Base-by-base conservation (phyloP, 202 grass and related monocot genomes). In the Sporobolus alterniflorus region DNA sequence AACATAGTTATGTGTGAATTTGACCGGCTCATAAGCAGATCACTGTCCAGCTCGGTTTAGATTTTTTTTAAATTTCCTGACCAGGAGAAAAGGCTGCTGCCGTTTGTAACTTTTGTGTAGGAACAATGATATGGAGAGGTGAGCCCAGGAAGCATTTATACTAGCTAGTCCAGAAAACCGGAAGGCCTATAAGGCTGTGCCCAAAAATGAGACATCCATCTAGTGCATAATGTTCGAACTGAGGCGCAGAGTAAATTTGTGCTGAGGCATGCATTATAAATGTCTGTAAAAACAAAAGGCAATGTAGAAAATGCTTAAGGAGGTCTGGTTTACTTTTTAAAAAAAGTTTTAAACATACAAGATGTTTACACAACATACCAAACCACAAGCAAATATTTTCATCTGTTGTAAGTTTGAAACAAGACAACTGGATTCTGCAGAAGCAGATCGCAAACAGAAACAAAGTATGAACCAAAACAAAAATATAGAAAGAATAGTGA, bases 401-500 rank as follows among this genome's bases (percentile, higher is more conserved):
- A 6, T 43, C 74, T 71, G 64, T 77, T 60, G 12, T 39, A 55
- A 77, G 48, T 67, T 48, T 7, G 10, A 64, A 33, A 86, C 59
- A 81, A 71, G 55, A 59, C 11, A 62, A 47, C 22, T 30, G 21
- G 21, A 73, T 77, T 77, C 67, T 52, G 73, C 6, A 77, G 32
- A 59, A 79, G 59, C 11, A 2, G 47, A 90, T 55, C 34, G 63
- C 60, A 63, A 90, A 74, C 15, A 57, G 25, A 69, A 74, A 10
- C 29, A 64, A 47, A 50, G 40, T 12, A 46, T 6, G 36, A 69
- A 74, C 20, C 14, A 79, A 78, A 1, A 28, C 1, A 28, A 28
- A 74, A 69, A 42, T 21, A 63, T 69, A 52, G 3, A 86, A 90
- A 86, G 79, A 83, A 86, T 64, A 75, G 43, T 36, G 26, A 51